Evolutionary conservation across 495 filamentous ascomycete genomes (phyloP).

Genomic region (Polyplosphaeria fusca): DNA sequence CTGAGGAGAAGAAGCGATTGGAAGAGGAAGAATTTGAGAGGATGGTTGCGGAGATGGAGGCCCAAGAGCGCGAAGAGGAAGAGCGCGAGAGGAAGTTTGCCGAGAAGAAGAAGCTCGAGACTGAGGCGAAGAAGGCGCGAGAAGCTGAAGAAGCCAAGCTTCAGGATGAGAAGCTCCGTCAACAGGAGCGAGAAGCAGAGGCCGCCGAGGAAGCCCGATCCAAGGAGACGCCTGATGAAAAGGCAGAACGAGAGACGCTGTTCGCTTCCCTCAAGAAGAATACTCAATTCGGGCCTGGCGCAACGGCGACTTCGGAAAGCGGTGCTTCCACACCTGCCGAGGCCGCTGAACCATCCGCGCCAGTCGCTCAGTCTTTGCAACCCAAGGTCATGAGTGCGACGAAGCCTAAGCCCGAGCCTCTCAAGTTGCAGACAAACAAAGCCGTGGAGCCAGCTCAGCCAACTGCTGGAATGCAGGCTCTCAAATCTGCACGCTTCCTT

Average conservation of each 20-base stretch:
- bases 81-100: slow-evolving; percentile 40
- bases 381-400: slow-evolving; percentile 46
- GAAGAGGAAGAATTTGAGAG: slow-evolving; percentile 43
- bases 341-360: slow-evolving; percentile 42
- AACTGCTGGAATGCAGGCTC: slow-evolving; percentile 84
- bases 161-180: slow-evolving; percentile 41
- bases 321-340: slow-evolving; percentile 50
- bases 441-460: slow-evolving; percentile 83
- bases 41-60: slow-evolving; percentile 45
- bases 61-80: slow-evolving; percentile 38
- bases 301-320: slow-evolving; percentile 48
- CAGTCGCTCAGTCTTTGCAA: slow-evolving; percentile 26
- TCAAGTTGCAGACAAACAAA: slow-evolving; percentile 81
- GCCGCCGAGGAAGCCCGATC: slow-evolving; percentile 40
- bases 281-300: slow-evolving; percentile 47
- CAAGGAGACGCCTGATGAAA: slow-evolving; percentile 35
- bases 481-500: slow-evolving; percentile 83
- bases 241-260: slow-evolving; percentile 39
- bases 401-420: slow-evolving; percentile 70
- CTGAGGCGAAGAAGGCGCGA: slow-evolving; percentile 35
- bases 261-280: slow-evolving; percentile 60
- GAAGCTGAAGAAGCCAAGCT: slow-evolving; percentile 35
- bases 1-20: slow-evolving; percentile 28
- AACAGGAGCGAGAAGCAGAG: slow-evolving; percentile 44
- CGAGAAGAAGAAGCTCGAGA: slow-evolving; percentile 39